phyloP scores from a whole-genome alignment of 805 yeast genomes.

The Cyberlindnera petersonii region DNA sequence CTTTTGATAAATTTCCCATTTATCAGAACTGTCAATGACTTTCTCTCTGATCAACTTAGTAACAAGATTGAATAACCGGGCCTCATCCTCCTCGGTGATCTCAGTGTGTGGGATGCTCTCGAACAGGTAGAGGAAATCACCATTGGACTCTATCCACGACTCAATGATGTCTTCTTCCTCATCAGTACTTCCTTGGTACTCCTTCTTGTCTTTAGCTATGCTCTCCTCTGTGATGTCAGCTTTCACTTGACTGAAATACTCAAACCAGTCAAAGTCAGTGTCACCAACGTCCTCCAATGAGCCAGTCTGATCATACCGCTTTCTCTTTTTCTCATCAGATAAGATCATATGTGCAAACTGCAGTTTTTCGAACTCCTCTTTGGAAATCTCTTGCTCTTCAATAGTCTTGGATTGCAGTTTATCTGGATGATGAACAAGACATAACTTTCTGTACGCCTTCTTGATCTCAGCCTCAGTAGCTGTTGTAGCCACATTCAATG shows the following conservation, averaged over 20 bases:
- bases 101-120: constrained; percentile 79
- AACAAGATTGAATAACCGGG: constrained; percentile 52
- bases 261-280: constrained; percentile 52
- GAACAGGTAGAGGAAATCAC: constrained; percentile 66
- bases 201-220: constrained; percentile 63
- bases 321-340: constrained; percentile 52
- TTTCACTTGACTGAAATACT: constrained; percentile 45
- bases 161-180: constrained; percentile 61
- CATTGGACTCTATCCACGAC: constrained; percentile 53
- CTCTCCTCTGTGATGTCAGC: constrained; percentile 53
- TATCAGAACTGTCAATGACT: constrained; percentile 34
- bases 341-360: constrained; percentile 74
- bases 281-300: constrained; percentile 40
- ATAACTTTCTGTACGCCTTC: constrained; percentile 60
- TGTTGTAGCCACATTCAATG: constrained; percentile 37
- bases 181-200: constrained; percentile 60
- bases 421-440: constrained; percentile 70
- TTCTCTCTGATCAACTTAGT: constrained; percentile 39
- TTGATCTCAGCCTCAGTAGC: constrained; percentile 55
- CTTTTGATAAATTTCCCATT: constrained; percentile 50
- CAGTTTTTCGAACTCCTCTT: constrained; percentile 54
- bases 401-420: constrained; percentile 41
- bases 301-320: constrained; percentile 69
- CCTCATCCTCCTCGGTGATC: constrained; percentile 54
- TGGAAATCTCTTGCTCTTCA: constrained; percentile 33